A percentile compares a stretch with the other conserved stretches of the same genome.
phyloP scores from a whole-genome alignment of 345 rosid species.

The Gossypium australe region DNA sequence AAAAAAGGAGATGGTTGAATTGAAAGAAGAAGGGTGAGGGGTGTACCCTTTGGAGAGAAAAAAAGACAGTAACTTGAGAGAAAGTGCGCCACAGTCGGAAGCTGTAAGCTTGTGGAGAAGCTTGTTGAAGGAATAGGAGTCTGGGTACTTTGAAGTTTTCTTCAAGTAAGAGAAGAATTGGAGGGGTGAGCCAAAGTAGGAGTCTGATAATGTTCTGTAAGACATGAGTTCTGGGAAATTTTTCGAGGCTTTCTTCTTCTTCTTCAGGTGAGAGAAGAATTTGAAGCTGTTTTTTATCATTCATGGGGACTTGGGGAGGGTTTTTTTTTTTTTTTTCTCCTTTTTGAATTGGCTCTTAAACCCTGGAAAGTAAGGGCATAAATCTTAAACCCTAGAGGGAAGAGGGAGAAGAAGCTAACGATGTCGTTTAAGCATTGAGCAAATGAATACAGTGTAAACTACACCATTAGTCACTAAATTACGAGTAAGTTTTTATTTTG shows the following conservation, averaged over 20 bases:
- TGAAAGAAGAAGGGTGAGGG: slow-evolving; percentile 45
- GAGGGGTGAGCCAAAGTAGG: slow-evolving; percentile 5
- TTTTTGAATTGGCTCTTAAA: not conserved
- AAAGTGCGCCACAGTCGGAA: slow-evolving; percentile 30
- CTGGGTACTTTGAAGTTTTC: slow-evolving; percentile 18
- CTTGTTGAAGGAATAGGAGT: slow-evolving; percentile 31
- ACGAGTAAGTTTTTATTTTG: no score
- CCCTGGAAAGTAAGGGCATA: not conserved
- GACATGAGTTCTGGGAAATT: not conserved
- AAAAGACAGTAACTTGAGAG: slow-evolving; percentile 33
- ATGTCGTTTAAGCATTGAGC: not conserved
- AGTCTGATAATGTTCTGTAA: not conserved
- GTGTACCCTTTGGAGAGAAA: slow-evolving; percentile 33
- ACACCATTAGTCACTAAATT: no score
- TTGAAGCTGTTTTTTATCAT: slow-evolving; percentile 15
- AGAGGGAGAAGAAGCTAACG: not conserved
- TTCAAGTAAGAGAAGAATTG: slow-evolving; percentile 28
- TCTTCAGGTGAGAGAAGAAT: not conserved
- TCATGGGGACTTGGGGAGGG: slow-evolving; percentile 1
- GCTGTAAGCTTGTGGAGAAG: slow-evolving; percentile 32
- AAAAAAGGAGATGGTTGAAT: slow-evolving; percentile 29
- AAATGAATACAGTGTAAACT: rapidly evolving
- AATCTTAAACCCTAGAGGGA: not conserved
- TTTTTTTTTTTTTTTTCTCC: not conserved
- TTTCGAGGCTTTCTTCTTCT: not conserved